A percentile compares a stretch with the other conserved stretches of the same genome.
Evolutionary conservation across 1,284 basidiomycete genomes (phyloP).

Genomic region (Chalciporus sp.): DNA sequence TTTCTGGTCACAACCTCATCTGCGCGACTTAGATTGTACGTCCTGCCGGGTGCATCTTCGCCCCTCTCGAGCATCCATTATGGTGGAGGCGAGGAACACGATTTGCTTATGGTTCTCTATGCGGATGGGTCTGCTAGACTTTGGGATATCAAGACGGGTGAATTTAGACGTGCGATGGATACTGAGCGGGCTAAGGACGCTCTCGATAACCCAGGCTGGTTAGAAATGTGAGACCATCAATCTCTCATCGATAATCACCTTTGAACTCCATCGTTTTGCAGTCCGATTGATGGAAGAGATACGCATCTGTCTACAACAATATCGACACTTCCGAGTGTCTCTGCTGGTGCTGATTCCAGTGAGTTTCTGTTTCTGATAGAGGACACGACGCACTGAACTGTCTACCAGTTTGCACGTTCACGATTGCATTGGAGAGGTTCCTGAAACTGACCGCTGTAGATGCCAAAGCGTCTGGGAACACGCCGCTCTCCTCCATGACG

Average conservation of each 20-base stretch:
- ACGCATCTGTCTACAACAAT: conserved; percentile 26
- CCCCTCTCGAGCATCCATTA: conserved; percentile 69
- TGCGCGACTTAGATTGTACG: conserved; percentile 55
- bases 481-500: conserved; percentile 35
- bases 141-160: conserved; percentile 86
- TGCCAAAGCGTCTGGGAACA: conserved; percentile 50
- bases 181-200: conserved; percentile 78
- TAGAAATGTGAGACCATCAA: conserved; percentile 54
- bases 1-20: background rate
- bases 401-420: conserved; percentile 44
- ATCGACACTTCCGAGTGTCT: conserved; percentile 21
- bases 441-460: conserved; percentile 48
- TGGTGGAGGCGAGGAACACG: conserved; percentile 46
- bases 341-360: conserved; percentile 25
- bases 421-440: conserved; percentile 50
- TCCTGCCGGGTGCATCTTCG: conserved; percentile 77
- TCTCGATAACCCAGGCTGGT: conserved; percentile 72
- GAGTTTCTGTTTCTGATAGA: conserved; percentile 3
- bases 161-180: conserved; percentile 85
- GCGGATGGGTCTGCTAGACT: conserved; percentile 76
- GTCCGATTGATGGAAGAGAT: conserved; percentile 29
- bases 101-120: conserved; percentile 81
- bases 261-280: conserved; percentile 1
- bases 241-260: background rate
- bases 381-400: background rate